Base-by-base conservation (phyloP, 768 basidiomycete species). In the Serendipita sp. region DNA sequence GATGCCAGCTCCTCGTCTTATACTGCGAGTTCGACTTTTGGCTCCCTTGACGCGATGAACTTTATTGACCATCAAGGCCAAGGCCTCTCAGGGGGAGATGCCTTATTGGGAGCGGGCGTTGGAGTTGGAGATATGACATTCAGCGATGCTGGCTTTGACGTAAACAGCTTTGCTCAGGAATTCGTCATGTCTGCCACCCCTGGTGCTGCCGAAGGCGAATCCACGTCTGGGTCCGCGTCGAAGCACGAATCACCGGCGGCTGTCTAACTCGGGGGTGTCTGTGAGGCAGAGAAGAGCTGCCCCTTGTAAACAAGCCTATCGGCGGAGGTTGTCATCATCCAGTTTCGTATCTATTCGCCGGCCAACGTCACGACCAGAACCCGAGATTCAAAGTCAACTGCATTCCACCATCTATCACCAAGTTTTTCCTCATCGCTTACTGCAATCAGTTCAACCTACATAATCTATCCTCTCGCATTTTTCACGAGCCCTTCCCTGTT, bases 11-110 rank as follows among this genome's bases (percentile, higher is more conserved):
- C 53, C 24, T 26, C 24, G 24, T 58, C 53, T n/a, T 58, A 58
- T 31, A 24, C 11, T 11, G 53, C 22, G 14, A 24, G 53, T 58
- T 26, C 53, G 22, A 33, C 24, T 24, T 58, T 58, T 58, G 53
- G 53, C 53, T 58, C 53, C 17, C 53, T 58, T 11, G 53, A 58
- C 24, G 24, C 22, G 11, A 58, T 58, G 53, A 58, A 58, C 53
- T 58, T 58, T 34, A 58, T 58, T 22, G 53, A 58, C 24, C 53
- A 58, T 5, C 26, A 20, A 5, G 45, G 9, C 2, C 7, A n/a
- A 7, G 45, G 45, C n/a, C 20, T 20, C 5, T 48, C 45, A 5
- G 45, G 45, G 5, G 45, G 45, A 9, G 45, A 48, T 3, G 7
- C 45, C 9, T 28, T 48, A 9, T 28, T 48, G n/a, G 45, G 45